Evolutionary conservation across 345 rosid genomes (phyloP), one percentile per base, ranked within the genome.

Genomic region (Eucalyptus sideroxylon): DNA sequence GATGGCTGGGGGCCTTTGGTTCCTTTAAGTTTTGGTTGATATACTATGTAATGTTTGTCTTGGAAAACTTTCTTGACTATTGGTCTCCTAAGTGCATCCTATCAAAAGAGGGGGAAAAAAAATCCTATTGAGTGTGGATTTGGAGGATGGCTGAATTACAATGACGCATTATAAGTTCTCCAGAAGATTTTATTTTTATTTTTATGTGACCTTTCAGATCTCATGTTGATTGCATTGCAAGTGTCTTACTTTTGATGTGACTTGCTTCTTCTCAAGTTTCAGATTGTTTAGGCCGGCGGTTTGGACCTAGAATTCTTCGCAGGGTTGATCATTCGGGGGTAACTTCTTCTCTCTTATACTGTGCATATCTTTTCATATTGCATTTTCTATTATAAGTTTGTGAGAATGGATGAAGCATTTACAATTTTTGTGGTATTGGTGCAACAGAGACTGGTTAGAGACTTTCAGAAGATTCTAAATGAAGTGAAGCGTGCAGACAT

Each of bases 251-350:
- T 88, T 44, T 69, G 60, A 47, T 44, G 49, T 53, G 89, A 50
- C 91, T 91, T 89, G 34, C 55, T 87, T 89, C 86, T 88, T 87
- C 87, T 87, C 72, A 82, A 92, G 56, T 90, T 88, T 89, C 94
- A 98, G 99, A 96, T 96, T 98, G 99, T 95, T 95, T 98, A 94
- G 99, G 99, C 88, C 95, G 99, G 93, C 97, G 99, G 89, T 93
- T 96, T 91, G 99, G 99, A 93, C 99, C 99, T 67, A 96, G 94
- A 94, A 92, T 98, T 94, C 98, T 98, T 56, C 96, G 98, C 81
- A 94, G 97, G 90, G 95, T 90, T 91, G 99, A 97, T 95, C 98
- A 94, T 94, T 97, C 99, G 88, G 98, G 92, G 97, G 99, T 97
- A 95, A 94, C 90, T 87, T 82, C 53, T 65, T 53, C 60, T 49